Conservation (phyloP, 345 rosid species). For the Cardamine chenopodiifolia region DNA sequence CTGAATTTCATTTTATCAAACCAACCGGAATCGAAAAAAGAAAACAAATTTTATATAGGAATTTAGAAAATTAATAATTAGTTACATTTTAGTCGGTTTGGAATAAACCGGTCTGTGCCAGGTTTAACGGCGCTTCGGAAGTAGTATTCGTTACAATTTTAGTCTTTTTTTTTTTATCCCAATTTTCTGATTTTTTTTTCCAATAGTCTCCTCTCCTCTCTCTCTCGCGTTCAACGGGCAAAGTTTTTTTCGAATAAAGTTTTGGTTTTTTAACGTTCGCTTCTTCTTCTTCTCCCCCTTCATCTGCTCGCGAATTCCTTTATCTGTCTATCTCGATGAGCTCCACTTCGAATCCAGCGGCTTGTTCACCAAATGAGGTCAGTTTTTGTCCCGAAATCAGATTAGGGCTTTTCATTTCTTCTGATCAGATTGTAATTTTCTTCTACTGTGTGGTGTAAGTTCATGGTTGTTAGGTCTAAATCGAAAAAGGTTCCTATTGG, state of each 20-base stretch:
- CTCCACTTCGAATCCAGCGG: constrained; percentile 59
- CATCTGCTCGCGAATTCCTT: constrained; percentile 16
- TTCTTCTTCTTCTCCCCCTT: constrained; percentile 22
- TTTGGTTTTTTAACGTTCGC: constrained; percentile 28
- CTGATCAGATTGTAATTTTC: constrained; percentile 26
- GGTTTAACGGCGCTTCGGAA: constrained; percentile 25
- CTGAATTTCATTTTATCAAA: not conserved
- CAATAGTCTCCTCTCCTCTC: constrained; percentile 23
- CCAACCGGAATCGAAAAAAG: not conserved
- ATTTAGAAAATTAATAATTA: not conserved
- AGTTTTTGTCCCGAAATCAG: constrained; percentile 26
- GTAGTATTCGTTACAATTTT: constrained; percentile 59
- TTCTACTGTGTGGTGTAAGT: constrained; percentile 29
- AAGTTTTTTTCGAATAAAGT: constrained; percentile 61
- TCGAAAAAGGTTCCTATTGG: not conserved
- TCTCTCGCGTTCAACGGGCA: constrained; percentile 73
- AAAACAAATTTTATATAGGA: not conserved
- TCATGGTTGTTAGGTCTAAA: constrained; percentile 13
- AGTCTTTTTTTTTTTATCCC: not conserved
- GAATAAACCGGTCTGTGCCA: constrained; percentile 1
- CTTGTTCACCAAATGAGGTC: constrained; percentile 50
- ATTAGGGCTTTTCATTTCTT: constrained; percentile 28
- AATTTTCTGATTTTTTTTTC: not conserved
- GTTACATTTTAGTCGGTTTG: constrained; percentile 2
- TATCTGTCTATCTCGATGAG: constrained; percentile 45